phyloP scores from a whole-genome alignment of 306 rosid genomes.

The Geum urbanum region DNA sequence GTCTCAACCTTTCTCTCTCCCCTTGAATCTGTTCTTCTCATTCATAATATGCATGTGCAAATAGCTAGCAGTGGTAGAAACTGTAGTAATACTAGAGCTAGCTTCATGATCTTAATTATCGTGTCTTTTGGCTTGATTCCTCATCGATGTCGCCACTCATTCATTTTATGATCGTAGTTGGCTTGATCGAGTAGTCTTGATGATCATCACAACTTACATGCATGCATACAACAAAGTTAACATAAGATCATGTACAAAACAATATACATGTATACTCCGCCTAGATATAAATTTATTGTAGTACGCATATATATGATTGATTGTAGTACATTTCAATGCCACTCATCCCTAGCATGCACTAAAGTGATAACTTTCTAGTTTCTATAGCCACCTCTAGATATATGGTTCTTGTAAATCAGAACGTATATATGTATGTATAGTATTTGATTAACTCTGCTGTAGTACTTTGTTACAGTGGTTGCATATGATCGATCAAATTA shows the following conservation, averaged over 20 bases:
- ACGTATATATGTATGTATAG: background rate
- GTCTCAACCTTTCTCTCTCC: background rate
- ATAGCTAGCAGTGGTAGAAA: conserved; percentile 4
- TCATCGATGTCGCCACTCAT: background rate
- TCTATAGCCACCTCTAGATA: background rate
- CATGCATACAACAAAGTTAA: too few species aligned
- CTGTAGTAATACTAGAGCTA: background rate
- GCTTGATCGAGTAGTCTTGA: conserved; percentile 20
- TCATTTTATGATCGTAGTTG: background rate
- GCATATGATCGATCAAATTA: background rate
- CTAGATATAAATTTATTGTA: too few species aligned
- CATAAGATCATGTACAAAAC: too few species aligned
- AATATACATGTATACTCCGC: too few species aligned
- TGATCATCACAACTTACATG: conserved; percentile 21
- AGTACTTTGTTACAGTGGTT: background rate
- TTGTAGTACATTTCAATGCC: background rate
- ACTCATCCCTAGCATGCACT: background rate
- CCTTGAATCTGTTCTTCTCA: background rate
- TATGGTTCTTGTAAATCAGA: background rate
- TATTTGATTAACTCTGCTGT: too few species aligned
- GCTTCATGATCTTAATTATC: background rate
- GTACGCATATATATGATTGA: background rate
- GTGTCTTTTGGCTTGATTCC: background rate
- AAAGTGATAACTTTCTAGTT: background rate
- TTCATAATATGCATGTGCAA: conserved; percentile 1